A percentile compares a stretch with the other conserved stretches of the same genome.
These are phyloP conservation scores for Mariannaea sp. DNA, from an alignment of 2,329 filamentous ascomycete genomes.

Conservation along the genomic window DNA sequence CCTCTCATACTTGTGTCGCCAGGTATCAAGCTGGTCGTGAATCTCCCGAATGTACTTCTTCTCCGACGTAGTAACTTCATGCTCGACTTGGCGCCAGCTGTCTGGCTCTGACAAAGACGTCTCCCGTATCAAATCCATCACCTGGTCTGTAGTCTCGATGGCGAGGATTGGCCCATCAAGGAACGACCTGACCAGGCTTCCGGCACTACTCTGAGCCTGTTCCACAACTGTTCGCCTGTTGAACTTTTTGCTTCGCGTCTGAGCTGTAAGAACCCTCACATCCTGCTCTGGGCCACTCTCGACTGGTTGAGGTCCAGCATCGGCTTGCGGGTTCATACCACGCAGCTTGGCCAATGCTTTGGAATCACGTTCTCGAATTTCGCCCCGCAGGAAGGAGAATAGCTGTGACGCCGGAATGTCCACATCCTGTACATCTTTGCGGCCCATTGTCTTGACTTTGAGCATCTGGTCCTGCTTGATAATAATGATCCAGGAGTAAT, in stretches of 20 bases:
- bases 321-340: constrained; percentile 38
- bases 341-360: constrained; percentile 56
- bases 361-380: constrained; percentile 79
- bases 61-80: constrained; percentile 76
- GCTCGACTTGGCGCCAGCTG: constrained; percentile 81
- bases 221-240: constrained; percentile 88
- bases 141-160: constrained; percentile 83
- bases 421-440: constrained; percentile 74
- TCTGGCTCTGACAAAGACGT: constrained; percentile 81
- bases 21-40: constrained; percentile 73
- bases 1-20: constrained; percentile 60
- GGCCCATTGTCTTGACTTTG: constrained; percentile 78
- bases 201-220: constrained; percentile 65
- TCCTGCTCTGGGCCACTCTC: constrained; percentile 63
- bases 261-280: constrained; percentile 82
- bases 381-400: constrained; percentile 77
- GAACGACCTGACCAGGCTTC: constrained; percentile 71
- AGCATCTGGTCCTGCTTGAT: constrained; percentile 78
- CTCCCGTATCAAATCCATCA: constrained; percentile 75
- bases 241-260: constrained; percentile 87
- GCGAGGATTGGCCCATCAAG: constrained; percentile 81
- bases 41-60: constrained; percentile 83
- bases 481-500: constrained; percentile 85
- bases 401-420: constrained; percentile 78
- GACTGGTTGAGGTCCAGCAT: constrained; percentile 34